A percentile compares a stretch with the other conserved stretches of the same genome.
Conservation (phyloP, 2,329 filamentous ascomycete genomes). For the Aureobasidium subglaciale region DNA sequence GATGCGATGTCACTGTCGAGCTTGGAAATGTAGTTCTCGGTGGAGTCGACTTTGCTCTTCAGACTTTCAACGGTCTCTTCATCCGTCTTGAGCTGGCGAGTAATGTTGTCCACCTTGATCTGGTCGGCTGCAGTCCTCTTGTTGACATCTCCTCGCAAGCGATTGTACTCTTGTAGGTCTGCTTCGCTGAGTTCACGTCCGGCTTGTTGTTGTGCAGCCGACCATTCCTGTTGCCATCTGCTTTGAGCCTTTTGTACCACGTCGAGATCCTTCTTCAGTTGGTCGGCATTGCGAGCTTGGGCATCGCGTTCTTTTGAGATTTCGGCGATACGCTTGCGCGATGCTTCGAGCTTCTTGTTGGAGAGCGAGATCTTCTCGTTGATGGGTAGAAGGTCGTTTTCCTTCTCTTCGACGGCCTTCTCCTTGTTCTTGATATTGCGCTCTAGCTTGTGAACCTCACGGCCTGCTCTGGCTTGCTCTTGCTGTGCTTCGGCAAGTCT, state of each 20-base stretch:
- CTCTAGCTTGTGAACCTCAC: conserved; percentile 75
- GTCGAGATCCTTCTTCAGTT: conserved; percentile 71
- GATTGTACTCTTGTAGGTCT: conserved; percentile 85
- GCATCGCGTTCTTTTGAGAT: conserved; percentile 70
- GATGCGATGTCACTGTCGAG: conserved; percentile 63
- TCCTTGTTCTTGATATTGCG: conserved; percentile 79
- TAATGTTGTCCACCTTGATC: conserved; percentile 75
- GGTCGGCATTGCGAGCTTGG: conserved; percentile 61
- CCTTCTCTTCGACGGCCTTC: conserved; percentile 76
- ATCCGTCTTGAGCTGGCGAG: conserved; percentile 82
- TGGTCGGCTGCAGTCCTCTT: conserved; percentile 75
- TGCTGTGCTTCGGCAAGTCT: conserved; percentile 73
- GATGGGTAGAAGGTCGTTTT: conserved; percentile 79
- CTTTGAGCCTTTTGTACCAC: conserved; percentile 84
- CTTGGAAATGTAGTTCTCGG: conserved; percentile 65
- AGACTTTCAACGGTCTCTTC: conserved; percentile 84
- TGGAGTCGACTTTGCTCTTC: conserved; percentile 77
- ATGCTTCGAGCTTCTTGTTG: conserved; percentile 60
- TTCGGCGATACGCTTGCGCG: conserved; percentile 60
- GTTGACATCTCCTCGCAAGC: conserved; percentile 75
- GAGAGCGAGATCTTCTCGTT: conserved; percentile 86
- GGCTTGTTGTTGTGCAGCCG: conserved; percentile 74
- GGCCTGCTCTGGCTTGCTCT: conserved; percentile 70
- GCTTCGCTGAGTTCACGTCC: conserved; percentile 78
- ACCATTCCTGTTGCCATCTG: conserved; percentile 82